These are phyloP conservation scores for Glutinoglossum americanum DNA, from an alignment of 495 filamentous ascomycete genomes.

Conservation along the genomic window DNA sequence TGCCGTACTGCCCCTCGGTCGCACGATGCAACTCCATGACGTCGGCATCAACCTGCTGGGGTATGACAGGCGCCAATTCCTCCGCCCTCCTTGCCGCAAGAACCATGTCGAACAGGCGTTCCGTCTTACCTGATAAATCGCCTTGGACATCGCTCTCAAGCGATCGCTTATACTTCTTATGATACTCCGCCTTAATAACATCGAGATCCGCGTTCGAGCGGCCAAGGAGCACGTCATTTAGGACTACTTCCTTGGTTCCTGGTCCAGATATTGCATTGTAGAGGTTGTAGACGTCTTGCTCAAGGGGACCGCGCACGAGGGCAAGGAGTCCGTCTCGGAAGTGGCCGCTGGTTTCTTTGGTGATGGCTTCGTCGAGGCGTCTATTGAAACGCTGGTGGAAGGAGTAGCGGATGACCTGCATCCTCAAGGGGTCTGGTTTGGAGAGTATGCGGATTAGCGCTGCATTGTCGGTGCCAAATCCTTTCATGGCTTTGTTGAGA, in stretches of 20 bases:
- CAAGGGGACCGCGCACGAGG: conserved; percentile 54
- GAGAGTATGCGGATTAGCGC: conserved; percentile 43
- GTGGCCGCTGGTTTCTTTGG: conserved; percentile 52
- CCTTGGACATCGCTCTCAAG: conserved; percentile 48
- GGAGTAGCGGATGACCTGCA: conserved; percentile 41
- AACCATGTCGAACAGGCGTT: conserved; percentile 57
- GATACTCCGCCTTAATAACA: conserved; percentile 57
- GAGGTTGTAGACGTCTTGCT: conserved; percentile 42
- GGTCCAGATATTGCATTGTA: conserved; percentile 47
- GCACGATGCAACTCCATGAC: conserved; percentile 49
- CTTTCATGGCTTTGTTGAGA: conserved; percentile 71
- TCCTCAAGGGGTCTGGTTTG: conserved; percentile 47
- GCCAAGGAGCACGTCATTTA: conserved; percentile 71
- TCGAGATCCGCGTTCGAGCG: conserved; percentile 66
- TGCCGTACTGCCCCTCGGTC: conserved; percentile 45
- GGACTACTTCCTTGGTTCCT: conserved; percentile 66
- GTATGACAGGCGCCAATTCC: conserved; percentile 47
- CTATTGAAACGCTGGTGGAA: conserved; percentile 40
- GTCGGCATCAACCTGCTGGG: conserved; percentile 48
- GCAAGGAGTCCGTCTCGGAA: conserved; percentile 47
- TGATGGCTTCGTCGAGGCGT: conserved; percentile 49
- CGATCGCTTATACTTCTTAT: conserved; percentile 27
- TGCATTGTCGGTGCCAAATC: conserved; percentile 72
- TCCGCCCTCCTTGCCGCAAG: conserved; percentile 48
- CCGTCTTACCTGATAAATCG: conserved; percentile 71